Evolutionary conservation across 768 basidiomycete genomes (phyloP).

Genomic region (Coprinopsis sp.): DNA sequence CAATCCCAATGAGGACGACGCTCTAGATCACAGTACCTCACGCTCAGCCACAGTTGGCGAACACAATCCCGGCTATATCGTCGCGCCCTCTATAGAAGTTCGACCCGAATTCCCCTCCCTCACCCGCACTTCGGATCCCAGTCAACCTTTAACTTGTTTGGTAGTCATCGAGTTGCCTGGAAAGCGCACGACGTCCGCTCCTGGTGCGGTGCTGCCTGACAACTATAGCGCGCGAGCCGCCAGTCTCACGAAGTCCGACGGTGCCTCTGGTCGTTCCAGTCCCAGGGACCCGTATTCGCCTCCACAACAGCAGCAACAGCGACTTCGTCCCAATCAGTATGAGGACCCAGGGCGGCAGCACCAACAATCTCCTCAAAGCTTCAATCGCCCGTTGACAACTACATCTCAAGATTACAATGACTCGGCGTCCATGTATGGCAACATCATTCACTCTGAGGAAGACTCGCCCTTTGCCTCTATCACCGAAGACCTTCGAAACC

Average conservation of each 20-base stretch:
- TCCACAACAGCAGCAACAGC: conserved; percentile 20
- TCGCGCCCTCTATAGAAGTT: conserved; percentile 91
- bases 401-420: conserved; percentile 27
- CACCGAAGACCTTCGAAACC: conserved; percentile 82
- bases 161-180: conserved; percentile 90
- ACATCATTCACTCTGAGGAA: conserved; percentile 47
- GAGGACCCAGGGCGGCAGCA: conserved; percentile 10
- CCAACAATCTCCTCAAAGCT: conserved; percentile 24
- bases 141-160: conserved; percentile 89
- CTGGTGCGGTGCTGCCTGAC: conserved; percentile 51
- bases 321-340: conserved; percentile 18
- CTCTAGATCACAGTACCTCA: conserved; percentile 56
- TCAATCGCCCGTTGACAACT: conserved; percentile 24
- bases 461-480: conserved; percentile 79
- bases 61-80: conserved; percentile 66
- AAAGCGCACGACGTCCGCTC: conserved; percentile 50
- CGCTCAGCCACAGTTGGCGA: conserved; percentile 47
- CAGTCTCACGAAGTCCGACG: conserved; percentile 13
- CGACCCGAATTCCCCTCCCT: conserved; percentile 87
- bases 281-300: conserved; percentile 35
- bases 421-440: conserved; percentile 28
- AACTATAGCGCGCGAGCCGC: conserved; percentile 33
- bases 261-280: conserved; percentile 38
- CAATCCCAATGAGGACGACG: conserved; percentile 84
- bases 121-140: conserved; percentile 60